Base-by-base conservation (phyloP, 129 eudicot genomes). In the Artemisia tridentata region DNA sequence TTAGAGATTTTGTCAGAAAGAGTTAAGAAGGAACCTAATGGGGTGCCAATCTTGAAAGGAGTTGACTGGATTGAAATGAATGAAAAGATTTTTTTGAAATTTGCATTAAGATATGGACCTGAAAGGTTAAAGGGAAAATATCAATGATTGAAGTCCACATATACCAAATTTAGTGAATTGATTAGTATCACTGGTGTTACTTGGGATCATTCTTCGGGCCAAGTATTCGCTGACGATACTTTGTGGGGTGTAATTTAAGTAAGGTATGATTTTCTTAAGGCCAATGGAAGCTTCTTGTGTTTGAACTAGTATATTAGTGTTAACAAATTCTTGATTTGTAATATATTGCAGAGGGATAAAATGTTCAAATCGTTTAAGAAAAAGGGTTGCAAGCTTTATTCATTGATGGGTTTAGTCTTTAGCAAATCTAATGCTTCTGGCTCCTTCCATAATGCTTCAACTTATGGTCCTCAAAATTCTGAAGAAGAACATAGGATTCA, bases 21-120 rank as follows among this genome's bases (percentile, higher is more conserved):
- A 8, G 51, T 46, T 47, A 67, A 11, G 56, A 19, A 17, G 49
- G 72, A 67, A 18, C 34, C 71, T 3, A 66, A 46, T 31, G 29
- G 16, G 2, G 10, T 17, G 2, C 57, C 71, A 49, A 46, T 46
- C 6, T 46, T 66, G 0, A 66, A 46, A 66, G 56, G 27, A 45
- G 9, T 34, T 18, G 34, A 66, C 5, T 66, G 55, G 71, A 45
- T 3, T 2, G 71, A 66, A 18, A 45, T 46, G 34, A 15, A 66
- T 46, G 56, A 66, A 19, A n/a, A 43, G 12, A 45, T 18, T 0
- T 66, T 10, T 23, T 2, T 19, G 9, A 46, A 46, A 19, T 66
- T 66, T 66, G 71, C 34, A 34, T 15, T 66, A 23, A 46, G 56
- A 17, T 66, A 66, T 66, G 56, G 71, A 17, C 56, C 55, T 0